phyloP scores from a whole-genome alignment of 2,329 filamentous ascomycete genomes.

The Pseudopyricularia cyperi region DNA sequence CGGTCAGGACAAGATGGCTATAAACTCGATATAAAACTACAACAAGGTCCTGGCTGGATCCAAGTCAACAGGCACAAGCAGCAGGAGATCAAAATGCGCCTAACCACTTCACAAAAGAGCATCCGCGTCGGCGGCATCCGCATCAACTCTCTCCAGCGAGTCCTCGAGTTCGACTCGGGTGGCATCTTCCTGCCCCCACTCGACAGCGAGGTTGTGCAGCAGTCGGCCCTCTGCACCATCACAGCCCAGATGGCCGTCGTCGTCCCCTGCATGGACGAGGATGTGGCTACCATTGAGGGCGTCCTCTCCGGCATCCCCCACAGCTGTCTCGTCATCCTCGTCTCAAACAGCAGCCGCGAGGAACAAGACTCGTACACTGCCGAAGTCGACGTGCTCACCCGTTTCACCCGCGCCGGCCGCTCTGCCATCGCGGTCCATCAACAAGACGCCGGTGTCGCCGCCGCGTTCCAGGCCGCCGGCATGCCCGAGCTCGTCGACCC shows the following conservation, averaged over 20 bases:
- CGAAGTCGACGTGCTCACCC: conserved; percentile 10
- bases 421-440: conserved; percentile 15
- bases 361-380: conserved; percentile 8
- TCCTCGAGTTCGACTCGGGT: conserved; percentile 2
- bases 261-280: conserved; percentile 19
- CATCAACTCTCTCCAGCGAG: not conserved
- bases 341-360: conserved; percentile 13
- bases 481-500: conserved; percentile 11
- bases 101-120: not conserved
- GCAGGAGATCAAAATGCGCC: too few relatives aligned
- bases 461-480: conserved; percentile 10
- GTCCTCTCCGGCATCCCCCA: conserved; percentile 16
- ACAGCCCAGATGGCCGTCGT: conserved; percentile 14
- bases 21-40: too few relatives aligned
- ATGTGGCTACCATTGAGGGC: conserved; percentile 10
- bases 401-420: conserved; percentile 10
- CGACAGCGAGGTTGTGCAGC: not conserved
- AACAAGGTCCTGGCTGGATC: too few relatives aligned
- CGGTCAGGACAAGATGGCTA: too few relatives aligned
- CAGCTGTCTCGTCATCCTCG: conserved; percentile 15
- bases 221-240: not conserved
- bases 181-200: too few relatives aligned
- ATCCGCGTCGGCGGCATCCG: not conserved
- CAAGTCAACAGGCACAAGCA: too few relatives aligned
- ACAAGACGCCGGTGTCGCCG: conserved; percentile 12